A percentile compares a stretch with the other conserved stretches of the same genome.
These are phyloP conservation scores for Penicillium taxi DNA, from an alignment of 495 filamentous ascomycete species.

Conservation along the genomic window DNA sequence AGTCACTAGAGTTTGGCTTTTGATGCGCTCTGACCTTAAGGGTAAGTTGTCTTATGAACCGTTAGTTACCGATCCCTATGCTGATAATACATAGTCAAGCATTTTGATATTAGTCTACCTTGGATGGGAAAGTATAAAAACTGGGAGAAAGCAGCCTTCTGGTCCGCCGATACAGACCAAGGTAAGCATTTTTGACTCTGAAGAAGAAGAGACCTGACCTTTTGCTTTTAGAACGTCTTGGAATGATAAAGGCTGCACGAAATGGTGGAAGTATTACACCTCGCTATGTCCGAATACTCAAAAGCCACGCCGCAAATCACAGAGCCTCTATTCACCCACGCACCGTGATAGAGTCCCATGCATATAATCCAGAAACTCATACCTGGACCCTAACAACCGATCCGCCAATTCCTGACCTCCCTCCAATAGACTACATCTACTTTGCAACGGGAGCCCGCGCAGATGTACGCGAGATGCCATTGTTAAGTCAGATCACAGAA, in stretches of 20 bases:
- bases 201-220: background rate
- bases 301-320: constrained; percentile 36
- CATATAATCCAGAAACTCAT: constrained; percentile 26
- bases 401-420: constrained; percentile 41
- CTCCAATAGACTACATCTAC: constrained; percentile 55
- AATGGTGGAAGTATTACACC: constrained; percentile 57
- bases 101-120: constrained; percentile 53
- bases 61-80: no score
- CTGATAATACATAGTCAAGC: constrained; percentile 53
- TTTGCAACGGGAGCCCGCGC: constrained; percentile 52
- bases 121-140: constrained; percentile 67
- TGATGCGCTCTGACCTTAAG: constrained; percentile 51
- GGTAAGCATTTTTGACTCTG: constrained; percentile 16
- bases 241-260: constrained; percentile 48
- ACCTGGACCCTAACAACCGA: constrained; percentile 46
- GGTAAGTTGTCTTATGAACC: constrained; percentile 18
- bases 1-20: constrained; percentile 47
- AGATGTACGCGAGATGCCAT: constrained; percentile 42
- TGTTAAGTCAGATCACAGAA: constrained; percentile 41
- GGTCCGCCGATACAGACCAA: constrained; percentile 51
- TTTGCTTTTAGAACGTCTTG: constrained; percentile 41
- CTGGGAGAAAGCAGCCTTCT: constrained; percentile 53
- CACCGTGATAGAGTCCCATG: constrained; percentile 36
- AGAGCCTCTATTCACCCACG: constrained; percentile 42
- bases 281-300: constrained; percentile 46